phyloP scores from a whole-genome alignment of 768 basidiomycete genomes.

The Podaxis carcinomalis region DNA sequence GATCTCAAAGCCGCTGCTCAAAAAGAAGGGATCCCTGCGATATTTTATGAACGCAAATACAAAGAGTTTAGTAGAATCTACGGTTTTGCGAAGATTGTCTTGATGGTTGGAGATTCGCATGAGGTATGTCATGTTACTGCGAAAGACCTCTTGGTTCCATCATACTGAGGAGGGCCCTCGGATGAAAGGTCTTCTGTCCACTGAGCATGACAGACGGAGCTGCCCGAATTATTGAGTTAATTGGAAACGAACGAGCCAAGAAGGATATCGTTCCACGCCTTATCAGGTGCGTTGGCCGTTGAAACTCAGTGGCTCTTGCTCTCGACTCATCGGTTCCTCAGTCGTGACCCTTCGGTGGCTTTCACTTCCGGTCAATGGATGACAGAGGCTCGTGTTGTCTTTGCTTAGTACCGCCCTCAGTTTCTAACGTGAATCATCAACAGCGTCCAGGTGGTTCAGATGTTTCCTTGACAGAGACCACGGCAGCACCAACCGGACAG shows the following conservation, averaged over 20 bases:
- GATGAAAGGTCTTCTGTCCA: constrained; percentile 59
- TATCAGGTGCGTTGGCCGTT: constrained; percentile 40
- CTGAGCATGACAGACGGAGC: constrained; percentile 78
- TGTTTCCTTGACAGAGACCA: constrained; percentile 69
- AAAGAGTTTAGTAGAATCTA: constrained; percentile 57
- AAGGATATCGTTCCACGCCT: constrained; percentile 53
- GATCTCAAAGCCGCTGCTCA: constrained; percentile 58
- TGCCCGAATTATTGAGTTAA: constrained; percentile 67
- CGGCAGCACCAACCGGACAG: constrained; percentile 37
- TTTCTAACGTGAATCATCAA: constrained; percentile 24
- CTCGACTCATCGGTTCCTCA: constrained; percentile 18
- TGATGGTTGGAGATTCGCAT: constrained; percentile 62
- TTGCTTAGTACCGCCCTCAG: constrained; percentile 25
- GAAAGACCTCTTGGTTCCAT: not conserved
- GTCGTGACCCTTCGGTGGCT: constrained; percentile 56
- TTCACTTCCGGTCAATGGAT: constrained; percentile 84
- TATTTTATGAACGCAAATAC: constrained; percentile 64
- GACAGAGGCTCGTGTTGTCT: constrained; percentile 52
- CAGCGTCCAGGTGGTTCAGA: constrained; percentile 74
- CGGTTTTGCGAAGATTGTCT: constrained; percentile 59
- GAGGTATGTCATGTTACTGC: constrained; percentile 34
- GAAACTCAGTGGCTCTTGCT: not conserved
- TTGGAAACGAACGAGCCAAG: constrained; percentile 59
- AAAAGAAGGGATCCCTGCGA: constrained; percentile 61
- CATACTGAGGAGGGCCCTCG: not conserved